Evolutionary conservation across 805 yeast genomes (phyloP).

Genomic region (Saccharomyces mikatae): DNA sequence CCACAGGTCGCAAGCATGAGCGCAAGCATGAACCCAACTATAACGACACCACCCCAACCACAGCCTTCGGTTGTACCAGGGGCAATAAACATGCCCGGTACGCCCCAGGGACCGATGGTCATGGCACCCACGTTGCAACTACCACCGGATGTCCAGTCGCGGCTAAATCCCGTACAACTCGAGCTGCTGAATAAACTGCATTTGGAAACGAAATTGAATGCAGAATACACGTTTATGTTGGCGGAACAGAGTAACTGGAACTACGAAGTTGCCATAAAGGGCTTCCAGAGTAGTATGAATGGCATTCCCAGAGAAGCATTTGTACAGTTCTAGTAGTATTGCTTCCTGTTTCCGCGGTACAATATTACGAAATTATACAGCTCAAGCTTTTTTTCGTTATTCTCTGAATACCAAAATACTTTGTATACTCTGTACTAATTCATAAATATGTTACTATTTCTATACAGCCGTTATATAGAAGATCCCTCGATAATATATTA

Average conservation of each 20-base stretch:
- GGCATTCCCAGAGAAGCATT: constrained; percentile 55
- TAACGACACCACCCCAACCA: constrained; percentile 7
- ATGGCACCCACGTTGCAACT: constrained; percentile 34
- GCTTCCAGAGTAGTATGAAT: constrained; percentile 61
- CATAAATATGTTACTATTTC: background rate
- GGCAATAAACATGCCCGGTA: background rate
- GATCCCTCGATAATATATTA: background rate
- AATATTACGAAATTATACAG: background rate
- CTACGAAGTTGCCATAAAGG: constrained; percentile 55
- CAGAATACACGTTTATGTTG: constrained; percentile 74
- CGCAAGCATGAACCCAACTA: background rate
- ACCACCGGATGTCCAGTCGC: constrained; percentile 47
- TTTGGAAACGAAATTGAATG: constrained; percentile 63
- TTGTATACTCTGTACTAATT: background rate
- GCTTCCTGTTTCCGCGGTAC: background rate
- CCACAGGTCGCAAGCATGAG: constrained; percentile 2
- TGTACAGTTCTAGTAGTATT: constrained; percentile 13
- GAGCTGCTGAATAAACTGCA: constrained; percentile 58
- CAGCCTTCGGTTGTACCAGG: constrained; percentile 1
- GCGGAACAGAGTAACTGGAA: constrained; percentile 87
- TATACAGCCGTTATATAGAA: background rate
- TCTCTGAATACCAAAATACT: background rate
- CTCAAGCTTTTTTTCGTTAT: background rate
- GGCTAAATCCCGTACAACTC: constrained; percentile 48
- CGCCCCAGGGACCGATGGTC: background rate